Evolutionary conservation across 2,329 filamentous ascomycete species (phyloP), one percentile per base, ranked within the genome.

Genomic region (Fusarium musae): DNA sequence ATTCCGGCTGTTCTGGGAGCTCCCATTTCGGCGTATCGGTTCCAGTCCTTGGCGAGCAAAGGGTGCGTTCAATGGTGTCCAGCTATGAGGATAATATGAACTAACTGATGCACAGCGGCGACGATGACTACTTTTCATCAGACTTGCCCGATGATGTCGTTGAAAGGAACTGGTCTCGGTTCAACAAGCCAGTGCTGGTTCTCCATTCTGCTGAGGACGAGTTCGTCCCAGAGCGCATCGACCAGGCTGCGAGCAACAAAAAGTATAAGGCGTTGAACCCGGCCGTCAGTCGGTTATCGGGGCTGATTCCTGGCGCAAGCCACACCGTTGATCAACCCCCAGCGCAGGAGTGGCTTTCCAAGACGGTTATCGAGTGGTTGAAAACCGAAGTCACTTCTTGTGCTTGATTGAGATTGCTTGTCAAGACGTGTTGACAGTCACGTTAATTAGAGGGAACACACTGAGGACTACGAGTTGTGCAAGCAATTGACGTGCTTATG

Each of bases 51-150:
- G 9, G 79, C 82, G 34, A 83, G 83, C 30, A 82, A 82, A 56
- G 87, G 87, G 88, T 90, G 79, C 72, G 87, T 82, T 37, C 30
- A 16, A 17, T 4, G 9, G 10, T 9, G 10, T 37, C 16, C 52
- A 58, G 26, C 62, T 34, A 30, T 47, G 9, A 37, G 11, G 21
- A n/a, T n/a, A 46, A 47, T 23, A 49, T 19, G 15, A 11, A 30
- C 64, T 74, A 44, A 75, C 23, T 19, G 9, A 23, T 50, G 12
- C 10, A 44, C 56, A 89, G 90, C 9, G 93, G 92, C 15, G 92
- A 93, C 66, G 95, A 98, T 79, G 95, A 97, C 79, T 94, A 93
- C 78, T 97, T 97, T 83, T 95, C 93, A n/a, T 91, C 90, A 6
- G 93, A 96, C 78, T 83, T 96, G n/a, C 81, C 84, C 1, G 83